A percentile compares a stretch with the other conserved stretches of the same genome.
Evolutionary conservation across 2,329 filamentous ascomycete genomes (phyloP).

Genomic region (Colletotrichum tamarilloi): DNA sequence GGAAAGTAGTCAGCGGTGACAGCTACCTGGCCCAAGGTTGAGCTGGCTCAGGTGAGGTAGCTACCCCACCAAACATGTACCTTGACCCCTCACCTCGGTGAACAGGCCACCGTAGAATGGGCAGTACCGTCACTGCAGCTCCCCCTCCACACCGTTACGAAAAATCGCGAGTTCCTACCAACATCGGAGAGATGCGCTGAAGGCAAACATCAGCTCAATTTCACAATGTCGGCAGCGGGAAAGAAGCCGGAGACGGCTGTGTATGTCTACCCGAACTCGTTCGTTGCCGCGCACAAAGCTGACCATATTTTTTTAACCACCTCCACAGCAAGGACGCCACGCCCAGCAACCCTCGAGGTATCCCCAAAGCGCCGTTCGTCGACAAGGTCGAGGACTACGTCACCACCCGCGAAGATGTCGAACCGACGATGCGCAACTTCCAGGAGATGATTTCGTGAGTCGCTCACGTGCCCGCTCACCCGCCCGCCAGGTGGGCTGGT

Average conservation of each 20-base stretch:
- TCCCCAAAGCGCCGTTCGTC: slow-evolving; percentile 86
- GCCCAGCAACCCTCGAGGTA: slow-evolving; percentile 82
- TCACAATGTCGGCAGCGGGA: slow-evolving; percentile 30
- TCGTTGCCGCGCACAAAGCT: neutral
- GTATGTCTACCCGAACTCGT: neutral
- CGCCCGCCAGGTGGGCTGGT: neutral
- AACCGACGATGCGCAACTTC: slow-evolving; percentile 83
- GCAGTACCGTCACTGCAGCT: slow-evolving; percentile 33
- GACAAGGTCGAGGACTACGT: slow-evolving; percentile 92
- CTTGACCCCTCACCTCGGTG: slow-evolving; percentile 32
- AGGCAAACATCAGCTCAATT: slow-evolving; percentile 11
- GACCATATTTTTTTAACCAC: slow-evolving; percentile 9
- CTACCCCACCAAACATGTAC: slow-evolving; percentile 1
- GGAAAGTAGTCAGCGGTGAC: no score
- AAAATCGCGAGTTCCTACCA: slow-evolving; percentile 33
- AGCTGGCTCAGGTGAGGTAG: neutral
- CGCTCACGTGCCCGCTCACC: neutral
- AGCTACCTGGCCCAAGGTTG: neutral
- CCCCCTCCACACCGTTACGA: slow-evolving; percentile 33
- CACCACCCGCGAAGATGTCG: slow-evolving; percentile 80
- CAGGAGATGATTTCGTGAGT: slow-evolving; percentile 93
- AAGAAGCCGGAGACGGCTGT: slow-evolving; percentile 30
- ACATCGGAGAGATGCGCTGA: slow-evolving; percentile 32
- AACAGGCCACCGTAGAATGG: slow-evolving; percentile 32
- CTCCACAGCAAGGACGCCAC: slow-evolving; percentile 58